Evolutionary conservation across 164 flowering plant species (phyloP).

Genomic region (Akebia trifoliata): DNA sequence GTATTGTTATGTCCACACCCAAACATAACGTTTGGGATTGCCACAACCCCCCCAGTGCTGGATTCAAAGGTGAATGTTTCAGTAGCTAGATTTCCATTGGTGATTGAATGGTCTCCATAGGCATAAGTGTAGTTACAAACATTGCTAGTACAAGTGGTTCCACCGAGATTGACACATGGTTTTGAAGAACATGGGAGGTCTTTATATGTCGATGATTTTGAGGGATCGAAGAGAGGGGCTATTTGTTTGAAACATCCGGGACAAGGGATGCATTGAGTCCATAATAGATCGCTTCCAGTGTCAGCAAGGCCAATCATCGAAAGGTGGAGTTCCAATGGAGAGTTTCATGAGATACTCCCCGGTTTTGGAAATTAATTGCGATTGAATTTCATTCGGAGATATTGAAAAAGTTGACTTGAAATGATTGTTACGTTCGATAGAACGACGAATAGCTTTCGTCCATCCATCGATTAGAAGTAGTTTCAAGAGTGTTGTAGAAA

Average conservation of each 20-base stretch:
- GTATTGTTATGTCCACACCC: conserved; percentile 46
- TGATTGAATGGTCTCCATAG: conserved; percentile 33
- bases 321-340: conserved; percentile 18
- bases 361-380: neutral
- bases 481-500: conserved; percentile 14
- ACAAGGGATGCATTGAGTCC: conserved; percentile 38
- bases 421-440: too few relatives aligned
- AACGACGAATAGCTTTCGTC: conserved; percentile 17
- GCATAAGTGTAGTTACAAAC: conserved; percentile 17
- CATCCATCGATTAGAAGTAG: conserved; percentile 11
- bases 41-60: neutral
- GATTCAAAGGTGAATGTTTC: conserved; percentile 36
- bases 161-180: conserved; percentile 13
- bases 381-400: neutral
- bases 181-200: conserved; percentile 23
- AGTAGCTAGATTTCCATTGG: conserved; percentile 25
- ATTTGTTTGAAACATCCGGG: conserved; percentile 16
- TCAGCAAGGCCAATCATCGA: conserved; percentile 9
- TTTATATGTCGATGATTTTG: conserved; percentile 27
- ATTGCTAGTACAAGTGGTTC: neutral
- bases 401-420: conserved; percentile 5
- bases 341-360: conserved; percentile 17
- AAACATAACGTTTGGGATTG: conserved; percentile 13
- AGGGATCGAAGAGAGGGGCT: conserved; percentile 20
- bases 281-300: conserved; percentile 30